Base-by-base conservation (phyloP, 164 flowering plant species). In the Magnolia sinica region DNA sequence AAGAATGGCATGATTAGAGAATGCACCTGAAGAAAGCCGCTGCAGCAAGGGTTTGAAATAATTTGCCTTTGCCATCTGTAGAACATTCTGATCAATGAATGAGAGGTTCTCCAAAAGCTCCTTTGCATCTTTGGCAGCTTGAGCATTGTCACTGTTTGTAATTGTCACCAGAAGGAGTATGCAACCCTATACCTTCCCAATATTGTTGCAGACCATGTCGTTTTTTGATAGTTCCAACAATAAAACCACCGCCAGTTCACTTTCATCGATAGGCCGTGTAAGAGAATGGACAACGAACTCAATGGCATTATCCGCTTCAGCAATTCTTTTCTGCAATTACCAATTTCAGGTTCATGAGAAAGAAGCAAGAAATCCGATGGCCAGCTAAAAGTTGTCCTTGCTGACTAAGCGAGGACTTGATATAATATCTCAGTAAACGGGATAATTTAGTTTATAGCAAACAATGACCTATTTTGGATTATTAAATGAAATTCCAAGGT, bases 21-120 rank as follows among this genome's bases (percentile, higher is more conserved):
- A 77, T 67, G 16, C 70, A 91, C 96, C 96, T 79, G 92, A 79
- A 71, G 88, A 85, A 64, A 91, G 91, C 50, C 86, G 85, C 75
- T 84, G 82, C 78, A 89, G 73, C 78, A 91, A 82, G 82, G 86
- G 87, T 73, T 81, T 84, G 67, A 91, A 90, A 81, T 89, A 87
- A 75, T 91, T 90, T 79, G 89, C 88, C 80, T 81, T 88, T 65
- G 96, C 92, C 96, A 91, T 91, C 78, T 80, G 87, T 76, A 90
- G 79, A 9, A 89, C 85, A 80, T 90, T 86, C 76, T 89, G 81
- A 75, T 90, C 91, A 70, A 83, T 84, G 77, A 79, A 83, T 9
- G 96, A 86, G 31, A 91, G 91, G 75, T 84, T 89, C 64, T 85
- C 84, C 85, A 91, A 83, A 69, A 91, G 87, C 66, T 82, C 84